Base-by-base conservation (phyloP, 2,329 filamentous ascomycete genomes). In the Fusarium sp. region DNA sequence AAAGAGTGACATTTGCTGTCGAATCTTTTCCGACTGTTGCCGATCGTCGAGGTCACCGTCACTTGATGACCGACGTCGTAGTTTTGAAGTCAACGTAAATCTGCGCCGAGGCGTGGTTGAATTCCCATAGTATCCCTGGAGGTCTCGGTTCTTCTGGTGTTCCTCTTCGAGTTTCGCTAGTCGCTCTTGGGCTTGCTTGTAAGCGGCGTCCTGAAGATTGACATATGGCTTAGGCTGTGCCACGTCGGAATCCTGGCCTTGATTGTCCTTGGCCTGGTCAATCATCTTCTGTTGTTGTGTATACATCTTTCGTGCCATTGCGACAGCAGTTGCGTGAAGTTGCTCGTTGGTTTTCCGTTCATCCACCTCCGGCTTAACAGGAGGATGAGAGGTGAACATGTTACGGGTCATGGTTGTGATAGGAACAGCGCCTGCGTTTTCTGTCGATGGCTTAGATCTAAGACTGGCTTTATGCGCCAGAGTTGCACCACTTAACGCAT, bases 301-400 rank as follows among this genome's bases (percentile, higher is more conserved):
- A 80, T 95, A 98, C 91, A 98, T 96, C 76, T 93, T 90, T 82
- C 92, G 93, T 8, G 95, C 95, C 95, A 98, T 97, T 12, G 93
- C 94, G 4, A 98, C 86, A 3, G 95, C 95, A 22, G 95, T 96
- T 33, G 95, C 94, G 72, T 92, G 93, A 4, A 97, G 85, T 6
- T 91, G 90, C 74, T 95, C 93, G 52, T 92, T 89, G 67, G 89
- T 90, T 70, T 89, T 91, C 81, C 91, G 89, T 78, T 98, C 95
- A 45, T 97, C 92, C 0, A 91, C 84, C 78, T 97, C 94, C 2
- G 89, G 85, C 30, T 90, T 87, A 4, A 97, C 90, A 0, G 92
- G 92, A 5, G 95, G 95, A 37, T 90, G 85, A 2, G 93, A 92
- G 0, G 93, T 95, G 80, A 93, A 97, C 90, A 97, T 93, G 70